Conservation (phyloP, 768 basidiomycete genomes). For the Termitomyces sp. region DNA sequence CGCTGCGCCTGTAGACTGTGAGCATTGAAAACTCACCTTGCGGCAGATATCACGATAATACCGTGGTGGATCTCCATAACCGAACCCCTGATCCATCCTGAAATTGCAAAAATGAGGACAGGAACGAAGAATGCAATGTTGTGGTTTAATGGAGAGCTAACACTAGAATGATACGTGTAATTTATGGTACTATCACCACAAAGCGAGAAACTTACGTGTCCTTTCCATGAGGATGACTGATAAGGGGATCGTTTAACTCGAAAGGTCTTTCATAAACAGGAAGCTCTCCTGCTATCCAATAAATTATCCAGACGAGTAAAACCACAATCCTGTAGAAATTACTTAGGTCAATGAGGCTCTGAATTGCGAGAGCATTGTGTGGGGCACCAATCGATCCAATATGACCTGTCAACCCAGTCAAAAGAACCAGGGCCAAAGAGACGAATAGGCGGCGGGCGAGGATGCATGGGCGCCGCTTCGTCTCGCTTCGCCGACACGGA, state of each 20-base stretch:
- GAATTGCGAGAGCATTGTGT: neutral
- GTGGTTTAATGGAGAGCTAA: conserved; percentile 47
- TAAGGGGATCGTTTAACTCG: conserved; percentile 46
- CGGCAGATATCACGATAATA: conserved; percentile 46
- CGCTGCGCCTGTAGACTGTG: neutral
- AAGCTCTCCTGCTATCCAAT: conserved; percentile 33
- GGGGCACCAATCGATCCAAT: conserved; percentile 53
- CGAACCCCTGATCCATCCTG: conserved; percentile 43
- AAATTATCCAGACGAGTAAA: conserved; percentile 40
- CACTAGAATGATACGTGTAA: conserved; percentile 30
- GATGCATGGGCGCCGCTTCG: conserved; percentile 4
- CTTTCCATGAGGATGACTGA: conserved; percentile 47
- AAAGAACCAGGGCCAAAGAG: conserved; percentile 38
- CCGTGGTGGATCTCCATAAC: conserved; percentile 58
- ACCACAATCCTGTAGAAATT: conserved; percentile 33
- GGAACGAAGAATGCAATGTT: conserved; percentile 49
- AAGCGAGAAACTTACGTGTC: conserved; percentile 43
- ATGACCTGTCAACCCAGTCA: conserved; percentile 45
- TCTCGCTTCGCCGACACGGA: neutral
- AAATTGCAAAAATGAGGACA: conserved; percentile 32
- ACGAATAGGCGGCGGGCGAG: conserved; percentile 17
- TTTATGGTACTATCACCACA: neutral
- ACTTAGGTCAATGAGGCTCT: neutral
- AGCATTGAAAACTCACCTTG: conserved; percentile 29
- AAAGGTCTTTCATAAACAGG: conserved; percentile 54